phyloP scores from a whole-genome alignment of 768 basidiomycete species.

The Ramaria sp. region DNA sequence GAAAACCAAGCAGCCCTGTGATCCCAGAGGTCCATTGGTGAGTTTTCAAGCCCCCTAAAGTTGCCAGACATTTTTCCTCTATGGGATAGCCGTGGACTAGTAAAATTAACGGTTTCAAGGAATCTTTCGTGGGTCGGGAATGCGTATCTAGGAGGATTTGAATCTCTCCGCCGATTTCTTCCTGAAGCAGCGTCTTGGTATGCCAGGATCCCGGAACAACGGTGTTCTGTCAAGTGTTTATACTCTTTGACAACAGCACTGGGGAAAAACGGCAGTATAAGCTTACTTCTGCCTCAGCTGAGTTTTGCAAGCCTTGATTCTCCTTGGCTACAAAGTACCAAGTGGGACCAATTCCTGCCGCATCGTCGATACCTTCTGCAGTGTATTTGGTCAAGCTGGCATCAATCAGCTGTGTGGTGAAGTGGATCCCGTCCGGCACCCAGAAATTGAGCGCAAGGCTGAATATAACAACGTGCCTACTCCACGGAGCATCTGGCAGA shows the following conservation, averaged over 20 bases:
- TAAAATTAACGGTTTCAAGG: neutral
- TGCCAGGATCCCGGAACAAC: neutral
- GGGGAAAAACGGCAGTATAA: neutral
- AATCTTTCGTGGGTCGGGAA: neutral
- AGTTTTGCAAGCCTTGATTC: neutral
- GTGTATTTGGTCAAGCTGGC: neutral
- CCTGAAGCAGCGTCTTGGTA: neutral
- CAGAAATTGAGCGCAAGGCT: slow-evolving; percentile 7
- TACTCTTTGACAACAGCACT: neutral
- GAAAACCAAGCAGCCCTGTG: neutral
- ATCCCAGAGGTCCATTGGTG: neutral
- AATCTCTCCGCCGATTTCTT: neutral
- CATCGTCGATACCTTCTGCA: neutral
- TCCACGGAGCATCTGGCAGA: neutral
- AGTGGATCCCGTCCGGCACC: neutral
- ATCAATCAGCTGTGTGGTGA: neutral
- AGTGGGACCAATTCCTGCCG: neutral
- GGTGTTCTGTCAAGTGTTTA: neutral
- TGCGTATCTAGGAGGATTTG: neutral
- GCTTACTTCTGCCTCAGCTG: neutral
- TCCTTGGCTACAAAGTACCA: slow-evolving; percentile 4
- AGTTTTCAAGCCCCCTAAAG: neutral
- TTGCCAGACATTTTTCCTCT: neutral
- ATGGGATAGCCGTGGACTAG: neutral
- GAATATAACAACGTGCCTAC: neutral